phyloP scores from a whole-genome alignment of 2,329 filamentous ascomycete genomes.

The Penicillium brasilianum region DNA sequence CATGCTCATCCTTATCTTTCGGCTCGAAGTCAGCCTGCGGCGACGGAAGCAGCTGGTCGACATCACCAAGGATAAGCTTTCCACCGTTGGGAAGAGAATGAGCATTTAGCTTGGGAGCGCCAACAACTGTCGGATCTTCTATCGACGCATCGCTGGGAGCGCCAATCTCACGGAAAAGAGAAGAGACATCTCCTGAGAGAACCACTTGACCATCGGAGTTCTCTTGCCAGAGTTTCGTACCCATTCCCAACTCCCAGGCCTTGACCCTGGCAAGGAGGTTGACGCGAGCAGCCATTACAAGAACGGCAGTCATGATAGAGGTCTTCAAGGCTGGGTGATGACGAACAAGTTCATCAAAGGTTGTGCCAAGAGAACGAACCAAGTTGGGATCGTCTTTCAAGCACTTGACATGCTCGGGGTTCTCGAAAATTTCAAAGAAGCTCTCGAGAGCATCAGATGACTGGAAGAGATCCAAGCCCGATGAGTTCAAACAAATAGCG shows the following conservation, averaged over 20 bases:
- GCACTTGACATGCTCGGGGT: slow-evolving; percentile 81
- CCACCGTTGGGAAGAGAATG: slow-evolving; percentile 45
- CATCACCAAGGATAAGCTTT: slow-evolving; percentile 40
- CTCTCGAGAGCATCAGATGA: slow-evolving; percentile 80
- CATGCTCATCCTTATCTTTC: slow-evolving; percentile 56
- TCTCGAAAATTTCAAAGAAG: slow-evolving; percentile 97
- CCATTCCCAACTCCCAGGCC: slow-evolving; percentile 71
- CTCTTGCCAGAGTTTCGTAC: slow-evolving; percentile 75
- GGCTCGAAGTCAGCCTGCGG: slow-evolving; percentile 43
- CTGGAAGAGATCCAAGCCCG: slow-evolving; percentile 85
- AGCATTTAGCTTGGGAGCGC: slow-evolving; percentile 36
- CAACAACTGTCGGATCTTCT: slow-evolving; percentile 32
- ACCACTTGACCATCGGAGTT: slow-evolving; percentile 63
- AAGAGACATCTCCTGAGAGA: slow-evolving; percentile 60
- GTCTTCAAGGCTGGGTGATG: slow-evolving; percentile 86
- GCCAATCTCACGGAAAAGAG: slow-evolving; percentile 44
- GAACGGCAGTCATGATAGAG: slow-evolving; percentile 80
- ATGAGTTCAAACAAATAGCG: slow-evolving; percentile 88
- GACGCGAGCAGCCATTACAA: slow-evolving; percentile 86
- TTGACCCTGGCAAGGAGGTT: slow-evolving; percentile 73
- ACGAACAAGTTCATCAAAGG: slow-evolving; percentile 91
- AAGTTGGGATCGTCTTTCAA: slow-evolving; percentile 77
- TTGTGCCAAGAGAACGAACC: slow-evolving; percentile 74
- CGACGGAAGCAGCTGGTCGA: slow-evolving; percentile 35
- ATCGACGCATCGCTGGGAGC: slow-evolving; percentile 32